A percentile compares a stretch with the other conserved stretches of the same genome.
Evolutionary conservation across 106 monocot species (phyloP).

Genomic region (Apostasia shenzhenica): DNA sequence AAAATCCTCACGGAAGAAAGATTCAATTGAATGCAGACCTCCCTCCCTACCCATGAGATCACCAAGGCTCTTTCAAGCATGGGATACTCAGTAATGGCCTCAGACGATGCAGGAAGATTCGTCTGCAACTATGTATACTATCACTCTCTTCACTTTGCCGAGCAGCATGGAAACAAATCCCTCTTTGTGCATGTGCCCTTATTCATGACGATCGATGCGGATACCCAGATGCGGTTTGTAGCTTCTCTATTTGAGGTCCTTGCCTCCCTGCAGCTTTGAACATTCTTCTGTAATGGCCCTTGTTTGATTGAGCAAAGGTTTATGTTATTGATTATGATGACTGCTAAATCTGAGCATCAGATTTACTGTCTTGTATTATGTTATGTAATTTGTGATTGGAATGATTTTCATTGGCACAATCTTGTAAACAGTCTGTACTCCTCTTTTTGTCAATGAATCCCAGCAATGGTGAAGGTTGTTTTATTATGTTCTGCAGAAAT

Average conservation of each 20-base stretch:
- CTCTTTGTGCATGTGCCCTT: constrained; percentile 79
- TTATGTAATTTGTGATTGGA: no score
- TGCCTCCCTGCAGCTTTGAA: constrained; percentile 24
- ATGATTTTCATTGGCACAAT: no score
- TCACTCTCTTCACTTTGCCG: constrained; percentile 67
- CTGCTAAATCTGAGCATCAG: no score
- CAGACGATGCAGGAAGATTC: constrained; percentile 59
- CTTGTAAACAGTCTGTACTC: no score
- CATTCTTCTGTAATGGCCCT: no score
- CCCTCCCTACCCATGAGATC: constrained; percentile 45
- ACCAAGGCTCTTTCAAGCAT: constrained; percentile 22
- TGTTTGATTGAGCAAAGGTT: no score
- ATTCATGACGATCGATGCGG: constrained; percentile 72
- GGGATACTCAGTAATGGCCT: constrained; percentile 41
- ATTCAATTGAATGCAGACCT: constrained; percentile 23
- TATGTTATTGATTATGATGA: no score
- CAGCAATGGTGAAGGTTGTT: no score
- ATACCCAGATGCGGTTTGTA: constrained; percentile 76
- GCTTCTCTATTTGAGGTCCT: constrained; percentile 80
- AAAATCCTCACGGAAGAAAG: no score
- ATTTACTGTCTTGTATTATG: no score
- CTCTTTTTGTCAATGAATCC: no score
- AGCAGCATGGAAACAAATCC: constrained; percentile 46
- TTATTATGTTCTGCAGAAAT: no score
- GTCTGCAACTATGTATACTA: constrained; percentile 76